Base-by-base conservation (phyloP, 768 basidiomycete genomes). In the Russula abietina region DNA sequence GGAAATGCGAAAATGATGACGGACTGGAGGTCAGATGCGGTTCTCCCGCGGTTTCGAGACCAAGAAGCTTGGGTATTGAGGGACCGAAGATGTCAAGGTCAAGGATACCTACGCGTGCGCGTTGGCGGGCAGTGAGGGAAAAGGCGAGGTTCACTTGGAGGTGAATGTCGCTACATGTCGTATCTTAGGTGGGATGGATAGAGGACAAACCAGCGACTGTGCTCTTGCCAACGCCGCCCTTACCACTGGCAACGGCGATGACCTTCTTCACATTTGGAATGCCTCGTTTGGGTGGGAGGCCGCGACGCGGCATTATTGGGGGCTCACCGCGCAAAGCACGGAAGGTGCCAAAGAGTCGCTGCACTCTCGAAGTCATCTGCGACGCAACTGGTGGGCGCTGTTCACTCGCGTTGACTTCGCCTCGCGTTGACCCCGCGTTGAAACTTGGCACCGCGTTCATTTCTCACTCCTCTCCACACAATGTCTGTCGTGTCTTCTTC, bases 61-160 rank as follows among this genome's bases (percentile, higher is more conserved):
- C 94, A 87, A 98, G 92, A 30, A 99, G 78, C 22, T 89, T 96
- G 0, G 96, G 96, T 50, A 96, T 79, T 0, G 93, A 95, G 1
- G 96, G 96, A 0, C 96, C 96, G 69, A 97, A 98, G 50, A 99
- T 86, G 72, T 99, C 96, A 10, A 99, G 81, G 74, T 99, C 96
- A 0, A 99, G 80, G 22, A 98, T 75, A 0, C 96, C 96, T 2
- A 98, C 85, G 36, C 88, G 82, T 22, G 54, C 55, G 61, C 55
- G 68, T 77, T 4, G 72, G 60, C 38, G 73, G 67, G 80, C 74
- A 6, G 85, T 86, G 19, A 91, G 82, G 10, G 85, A 83, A 62
- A 88, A 88, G 4, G 90, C 93, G 22, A 94, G 80, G 68, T 94
- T 95, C 9, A 89, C 91, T 92, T 71, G 28, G 22, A 48, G 22